Base-by-base conservation (phyloP, 495 filamentous ascomycete species). In the Trichoderma virens region DNA sequence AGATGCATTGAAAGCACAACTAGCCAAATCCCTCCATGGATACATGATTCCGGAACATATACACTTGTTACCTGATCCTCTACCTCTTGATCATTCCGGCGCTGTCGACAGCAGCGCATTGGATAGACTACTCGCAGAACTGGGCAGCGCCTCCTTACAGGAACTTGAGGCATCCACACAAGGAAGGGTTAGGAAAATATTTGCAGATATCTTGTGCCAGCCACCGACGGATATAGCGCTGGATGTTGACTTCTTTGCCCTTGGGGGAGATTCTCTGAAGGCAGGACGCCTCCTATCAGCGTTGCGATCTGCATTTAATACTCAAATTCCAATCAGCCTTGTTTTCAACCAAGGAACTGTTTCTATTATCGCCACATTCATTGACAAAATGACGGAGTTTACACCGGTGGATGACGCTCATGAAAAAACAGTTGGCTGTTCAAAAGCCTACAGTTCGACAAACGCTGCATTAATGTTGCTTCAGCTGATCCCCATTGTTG, bases 231-330 rank as follows among this genome's bases (percentile, higher is more conserved):
- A 76, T 20, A 68, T 78, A 30, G 64, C 65, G 16, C 41, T 59
- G 1, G 31, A 67, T 5, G 72, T 73, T 1, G 72, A 78, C 63
- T 81, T 81, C 60, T 80, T 81, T 67, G 70, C 73, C 8, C 71
- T 78, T 27, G 78, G 78, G 2, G 78, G 78, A 41, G 75, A 79
- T 41, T 80, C 78, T 64, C 67, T 81, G 8, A 69, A 65, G 18
- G 78, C 78, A 23, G 79, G 79, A 23, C 71, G 70, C 43, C 68
- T 81, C 5, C 66, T 79, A 18, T 78, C 78, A 0, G 61, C 69
- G 1, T 67, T 80, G 18, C 73, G 78, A 34, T 70, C 70, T 28
- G 69, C 75, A 51, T 77, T 79, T 18, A 63, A 65, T 31, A 62
- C 76, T 3, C 70, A 70, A 28, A 64, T 79, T 3, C 70, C 77